phyloP scores from a whole-genome alignment of 139 green algal species.

The Picochlorum sp. region DNA sequence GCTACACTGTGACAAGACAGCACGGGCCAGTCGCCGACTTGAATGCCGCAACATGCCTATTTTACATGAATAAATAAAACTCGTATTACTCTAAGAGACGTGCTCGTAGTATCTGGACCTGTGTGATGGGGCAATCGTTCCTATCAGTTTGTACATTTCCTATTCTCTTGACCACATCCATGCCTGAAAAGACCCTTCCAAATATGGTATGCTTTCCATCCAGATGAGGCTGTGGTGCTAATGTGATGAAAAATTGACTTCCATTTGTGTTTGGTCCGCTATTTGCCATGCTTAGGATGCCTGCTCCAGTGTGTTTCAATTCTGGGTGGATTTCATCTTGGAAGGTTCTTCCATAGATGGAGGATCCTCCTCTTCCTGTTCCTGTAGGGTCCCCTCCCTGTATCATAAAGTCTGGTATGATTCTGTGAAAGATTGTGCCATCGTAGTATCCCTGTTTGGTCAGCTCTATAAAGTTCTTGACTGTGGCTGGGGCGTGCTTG shows the following conservation, averaged over 20 bases:
- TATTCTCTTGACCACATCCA: slow-evolving; percentile 80
- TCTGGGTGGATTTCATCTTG: slow-evolving; percentile 79
- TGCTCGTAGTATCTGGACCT: slow-evolving; percentile 61
- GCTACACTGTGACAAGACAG: no score
- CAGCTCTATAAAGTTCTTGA: slow-evolving; percentile 87
- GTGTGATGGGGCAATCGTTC: slow-evolving; percentile 56
- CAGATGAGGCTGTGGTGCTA: slow-evolving; percentile 47
- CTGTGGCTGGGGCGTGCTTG: slow-evolving; percentile 69
- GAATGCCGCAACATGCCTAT: not conserved
- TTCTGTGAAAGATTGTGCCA: slow-evolving; percentile 65
- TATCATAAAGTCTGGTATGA: slow-evolving; percentile 91
- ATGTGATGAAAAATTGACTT: slow-evolving; percentile 82
- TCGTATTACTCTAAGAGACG: not conserved
- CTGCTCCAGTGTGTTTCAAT: slow-evolving; percentile 78
- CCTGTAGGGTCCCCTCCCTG: slow-evolving; percentile 92
- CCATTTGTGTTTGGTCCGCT: slow-evolving; percentile 74
- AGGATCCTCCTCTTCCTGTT: slow-evolving; percentile 80
- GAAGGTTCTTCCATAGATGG: slow-evolving; percentile 76
- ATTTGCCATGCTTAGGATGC: slow-evolving; percentile 86
- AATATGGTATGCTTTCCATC: slow-evolving; percentile 80
- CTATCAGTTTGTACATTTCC: slow-evolving; percentile 71
- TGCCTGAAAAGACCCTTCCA: slow-evolving; percentile 77
- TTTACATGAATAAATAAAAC: not conserved
- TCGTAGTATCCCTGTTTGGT: slow-evolving; percentile 86
- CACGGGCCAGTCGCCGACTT: not conserved